Evolutionary conservation across 1,284 basidiomycete species (phyloP), one percentile per base, ranked within the genome.

Genomic region (Athelia sp.): DNA sequence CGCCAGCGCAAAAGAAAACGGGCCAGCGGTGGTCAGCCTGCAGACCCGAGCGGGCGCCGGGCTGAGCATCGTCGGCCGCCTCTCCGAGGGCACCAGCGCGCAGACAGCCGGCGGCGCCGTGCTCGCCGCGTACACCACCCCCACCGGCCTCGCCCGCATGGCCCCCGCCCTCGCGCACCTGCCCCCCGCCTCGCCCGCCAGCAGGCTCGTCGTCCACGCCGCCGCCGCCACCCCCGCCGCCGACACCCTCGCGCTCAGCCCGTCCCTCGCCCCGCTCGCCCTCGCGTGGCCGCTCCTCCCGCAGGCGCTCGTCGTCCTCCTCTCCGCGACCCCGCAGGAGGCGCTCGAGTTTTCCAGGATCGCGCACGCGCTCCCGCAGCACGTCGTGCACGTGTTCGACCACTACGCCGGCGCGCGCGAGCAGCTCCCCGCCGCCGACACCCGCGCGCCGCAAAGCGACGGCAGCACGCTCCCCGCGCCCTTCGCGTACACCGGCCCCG

Each of bases 1-100:
- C 56, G 72, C 77, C 50, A n/a, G n/a, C n/a, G n/a, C n/a, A n/a
- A 64, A 72, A 9, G 61, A 71, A 10, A 43, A 54, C 23, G 63
- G 60, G 4, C 75, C 81, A 2, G 75, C 82, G 49, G 81, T 89
- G 9, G 73, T 88, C 52, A 70, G 78, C 49, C 72, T 94, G 49
- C 92, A 96, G 71, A 93, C 90, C n/a, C 78, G 93, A 51, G 77
- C 86, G 15, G 93, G 93, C 45, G 92, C 93, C 18, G 93, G 93
- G 15, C 70, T 93, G 50, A 82, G 81, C 59, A 73, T 97, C 52
- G 82, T 91, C 35, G 93, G 93, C 15, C 81, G 91, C 53, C 72
- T 93, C 46, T 87, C 84, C 9, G 82, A 90, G 56, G 81, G 84
- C 19, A 79, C 86, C n/a, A 88, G 85, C 63, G 75, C 76, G 56